Conservation (phyloP, 192 early-diverging fungal genomes). For the Chytriomyces confervae region DNA sequence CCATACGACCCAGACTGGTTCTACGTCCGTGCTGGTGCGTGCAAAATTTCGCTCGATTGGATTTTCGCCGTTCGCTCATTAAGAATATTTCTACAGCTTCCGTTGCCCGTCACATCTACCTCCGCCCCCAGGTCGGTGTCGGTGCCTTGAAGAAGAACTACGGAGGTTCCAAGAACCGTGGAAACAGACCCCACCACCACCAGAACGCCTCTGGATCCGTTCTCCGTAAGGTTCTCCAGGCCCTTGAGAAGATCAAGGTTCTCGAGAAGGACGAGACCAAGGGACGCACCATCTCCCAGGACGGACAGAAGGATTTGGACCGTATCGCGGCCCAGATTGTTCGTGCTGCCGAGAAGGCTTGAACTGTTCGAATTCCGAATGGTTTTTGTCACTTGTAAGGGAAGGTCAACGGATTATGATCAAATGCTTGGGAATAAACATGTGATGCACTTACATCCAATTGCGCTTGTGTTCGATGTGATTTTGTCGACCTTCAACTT, state of each 20-base stretch:
- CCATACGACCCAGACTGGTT: slow-evolving; percentile 99
- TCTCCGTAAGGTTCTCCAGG: slow-evolving; percentile 95
- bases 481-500: no score
- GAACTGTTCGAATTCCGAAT: neutral
- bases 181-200: slow-evolving; percentile 92
- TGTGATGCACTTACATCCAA: no score
- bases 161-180: slow-evolving; percentile 92
- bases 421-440: no score
- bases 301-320: slow-evolving; percentile 99
- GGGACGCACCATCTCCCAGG: slow-evolving; percentile 93
- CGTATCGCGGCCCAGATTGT: slow-evolving; percentile 54
- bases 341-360: slow-evolving; percentile 29
- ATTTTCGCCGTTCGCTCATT: slow-evolving; percentile 1
- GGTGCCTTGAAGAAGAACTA: slow-evolving; percentile 93
- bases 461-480: no score
- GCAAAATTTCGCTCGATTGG: neutral
- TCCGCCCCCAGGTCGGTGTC: slow-evolving; percentile 91
- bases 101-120: slow-evolving; percentile 98
- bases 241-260: slow-evolving; percentile 98
- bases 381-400: neutral
- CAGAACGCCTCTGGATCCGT: slow-evolving; percentile 86
- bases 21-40: slow-evolving; percentile 92
- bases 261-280: slow-evolving; percentile 90
- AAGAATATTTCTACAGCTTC: slow-evolving; percentile 55
- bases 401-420: no score